Conservation (phyloP, 495 filamentous ascomycete species). For the Halenospora varia region DNA sequence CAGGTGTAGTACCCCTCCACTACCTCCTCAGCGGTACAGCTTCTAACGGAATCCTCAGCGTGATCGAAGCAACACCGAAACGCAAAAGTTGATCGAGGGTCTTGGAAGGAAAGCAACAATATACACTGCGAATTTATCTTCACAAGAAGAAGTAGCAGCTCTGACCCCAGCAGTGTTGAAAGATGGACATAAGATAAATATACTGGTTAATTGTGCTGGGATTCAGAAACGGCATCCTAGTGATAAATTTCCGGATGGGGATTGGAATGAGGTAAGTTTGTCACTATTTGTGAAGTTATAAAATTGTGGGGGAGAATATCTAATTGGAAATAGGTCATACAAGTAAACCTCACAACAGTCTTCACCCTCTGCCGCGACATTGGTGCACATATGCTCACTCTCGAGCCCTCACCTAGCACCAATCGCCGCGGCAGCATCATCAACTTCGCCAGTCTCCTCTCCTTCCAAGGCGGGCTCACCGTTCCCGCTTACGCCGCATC, state of each 20-base stretch:
- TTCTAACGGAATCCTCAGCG: conserved; percentile 32
- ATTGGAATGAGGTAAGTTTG: conserved; percentile 68
- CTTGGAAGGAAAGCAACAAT: conserved; percentile 66
- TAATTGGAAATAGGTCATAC: conserved; percentile 49
- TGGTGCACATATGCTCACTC: conserved; percentile 75
- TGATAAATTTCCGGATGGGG: conserved; percentile 71
- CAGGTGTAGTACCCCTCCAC: conserved; percentile 38
- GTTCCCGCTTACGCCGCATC: conserved; percentile 88
- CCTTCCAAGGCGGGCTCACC: conserved; percentile 88
- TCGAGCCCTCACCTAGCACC: conserved; percentile 43
- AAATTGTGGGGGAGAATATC: too few species aligned
- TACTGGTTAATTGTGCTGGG: conserved; percentile 82
- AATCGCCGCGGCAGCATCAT: conserved; percentile 72
- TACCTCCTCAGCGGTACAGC: background rate
- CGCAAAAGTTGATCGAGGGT: conserved; percentile 54
- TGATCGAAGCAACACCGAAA: conserved; percentile 59
- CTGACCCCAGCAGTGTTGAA: conserved; percentile 58
- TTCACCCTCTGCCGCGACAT: conserved; percentile 82
- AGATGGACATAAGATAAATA: conserved; percentile 55
- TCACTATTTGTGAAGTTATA: too few species aligned
- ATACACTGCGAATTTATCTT: conserved; percentile 71
- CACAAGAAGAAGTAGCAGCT: conserved; percentile 49
- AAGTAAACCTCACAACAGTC: conserved; percentile 79
- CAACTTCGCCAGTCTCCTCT: conserved; percentile 79
- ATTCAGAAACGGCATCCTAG: conserved; percentile 78